These are phyloP conservation scores for Davidsoniella virescens DNA, from an alignment of 2,329 filamentous ascomycete genomes.

Conservation along the genomic window DNA sequence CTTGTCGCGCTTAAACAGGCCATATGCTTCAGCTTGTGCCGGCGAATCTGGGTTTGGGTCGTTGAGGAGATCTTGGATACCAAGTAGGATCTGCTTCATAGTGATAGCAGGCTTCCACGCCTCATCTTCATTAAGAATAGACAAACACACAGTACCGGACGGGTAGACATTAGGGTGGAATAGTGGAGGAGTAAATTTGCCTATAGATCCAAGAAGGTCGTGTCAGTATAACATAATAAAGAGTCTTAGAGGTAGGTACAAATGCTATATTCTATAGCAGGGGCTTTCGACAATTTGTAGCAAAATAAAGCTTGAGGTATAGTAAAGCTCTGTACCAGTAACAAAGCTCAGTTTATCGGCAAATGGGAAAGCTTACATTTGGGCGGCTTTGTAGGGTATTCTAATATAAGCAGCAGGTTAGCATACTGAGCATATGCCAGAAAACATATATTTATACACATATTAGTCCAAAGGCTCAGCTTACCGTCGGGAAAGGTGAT, in stretches of 20 bases:
- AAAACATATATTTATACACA: not conserved
- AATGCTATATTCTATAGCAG: not conserved
- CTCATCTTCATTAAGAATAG: slow-evolving; percentile 95
- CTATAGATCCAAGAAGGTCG: slow-evolving; percentile 27
- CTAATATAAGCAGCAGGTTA: slow-evolving; percentile 28
- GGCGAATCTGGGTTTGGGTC: slow-evolving; percentile 95
- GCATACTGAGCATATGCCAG: not conserved
- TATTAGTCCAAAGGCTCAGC: slow-evolving; percentile 18
- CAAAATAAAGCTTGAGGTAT: no score
- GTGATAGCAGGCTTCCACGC: slow-evolving; percentile 98
- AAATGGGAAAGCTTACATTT: slow-evolving; percentile 57
- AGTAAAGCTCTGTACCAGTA: no score
- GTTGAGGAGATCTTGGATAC: slow-evolving; percentile 88
- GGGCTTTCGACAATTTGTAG: no score
- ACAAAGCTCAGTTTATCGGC: no score
- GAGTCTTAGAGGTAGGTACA: not conserved
- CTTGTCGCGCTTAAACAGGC: slow-evolving; percentile 83
- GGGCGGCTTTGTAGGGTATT: slow-evolving; percentile 95
- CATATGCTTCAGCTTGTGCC: slow-evolving; percentile 93
- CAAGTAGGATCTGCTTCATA: slow-evolving; percentile 90
- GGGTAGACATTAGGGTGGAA: slow-evolving; percentile 99
- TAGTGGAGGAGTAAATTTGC: slow-evolving; percentile 89
- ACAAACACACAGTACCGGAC: slow-evolving; percentile 91
- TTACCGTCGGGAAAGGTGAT: slow-evolving; percentile 85
- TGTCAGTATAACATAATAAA: not conserved